Evolutionary conservation across 352 stramenopile genomes (phyloP).

Genomic region (Globisporangium irregulare): DNA sequence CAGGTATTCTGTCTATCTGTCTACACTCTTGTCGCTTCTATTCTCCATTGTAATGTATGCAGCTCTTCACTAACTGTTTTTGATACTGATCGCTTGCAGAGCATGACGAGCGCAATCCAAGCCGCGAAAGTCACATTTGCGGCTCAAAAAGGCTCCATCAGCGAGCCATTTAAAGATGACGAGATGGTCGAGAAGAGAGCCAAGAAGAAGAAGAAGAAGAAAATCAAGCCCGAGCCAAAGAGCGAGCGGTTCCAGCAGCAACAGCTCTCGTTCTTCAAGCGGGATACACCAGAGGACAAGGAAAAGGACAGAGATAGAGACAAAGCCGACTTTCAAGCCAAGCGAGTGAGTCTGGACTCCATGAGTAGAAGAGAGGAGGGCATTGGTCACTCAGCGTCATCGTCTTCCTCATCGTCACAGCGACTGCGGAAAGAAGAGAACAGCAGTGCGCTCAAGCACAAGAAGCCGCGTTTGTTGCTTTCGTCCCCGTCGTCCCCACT

Average conservation of each 20-base stretch:
- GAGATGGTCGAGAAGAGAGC: background rate
- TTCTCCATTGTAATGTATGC: background rate
- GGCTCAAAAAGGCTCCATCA: background rate
- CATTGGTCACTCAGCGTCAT: background rate
- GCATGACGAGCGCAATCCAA: conserved; percentile 14
- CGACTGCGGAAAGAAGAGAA: background rate
- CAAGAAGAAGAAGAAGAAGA: conserved; percentile 14
- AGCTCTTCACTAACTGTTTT: background rate
- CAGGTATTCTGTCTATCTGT: conserved; percentile 18
- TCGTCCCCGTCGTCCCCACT: background rate
- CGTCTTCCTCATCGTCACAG: background rate
- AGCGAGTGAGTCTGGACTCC: conserved; percentile 11
- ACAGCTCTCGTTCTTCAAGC: conserved; percentile 13
- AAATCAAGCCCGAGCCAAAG: background rate
- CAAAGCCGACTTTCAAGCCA: background rate
- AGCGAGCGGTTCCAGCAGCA: conserved; percentile 14
- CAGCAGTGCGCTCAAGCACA: conserved; percentile 4
- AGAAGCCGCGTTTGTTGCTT: conserved; percentile 8
- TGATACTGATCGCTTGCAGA: background rate
- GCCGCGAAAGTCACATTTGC: conserved; percentile 8
- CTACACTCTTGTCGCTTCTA: background rate
- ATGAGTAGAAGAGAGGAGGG: conserved; percentile 7
- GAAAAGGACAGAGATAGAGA: background rate
- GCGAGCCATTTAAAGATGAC: background rate
- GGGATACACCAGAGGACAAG: background rate